Conservation (phyloP, 2,329 filamentous ascomycete genomes). For the Apiospora malaysiana region DNA sequence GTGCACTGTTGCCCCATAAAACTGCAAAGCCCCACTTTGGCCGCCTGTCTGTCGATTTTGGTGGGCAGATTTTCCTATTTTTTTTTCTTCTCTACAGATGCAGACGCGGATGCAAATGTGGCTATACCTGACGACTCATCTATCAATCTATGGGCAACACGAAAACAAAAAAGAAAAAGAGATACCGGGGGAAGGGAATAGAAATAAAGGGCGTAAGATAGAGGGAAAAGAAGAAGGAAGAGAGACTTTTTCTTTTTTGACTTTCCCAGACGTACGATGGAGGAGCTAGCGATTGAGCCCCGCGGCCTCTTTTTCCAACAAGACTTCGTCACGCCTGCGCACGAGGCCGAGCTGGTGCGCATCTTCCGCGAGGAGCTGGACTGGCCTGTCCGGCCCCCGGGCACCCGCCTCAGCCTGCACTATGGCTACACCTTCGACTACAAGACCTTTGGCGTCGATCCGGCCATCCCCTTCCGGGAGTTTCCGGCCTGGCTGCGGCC, state of each 20-base stretch:
- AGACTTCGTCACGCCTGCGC: conserved; percentile 52
- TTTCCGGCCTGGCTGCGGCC: conserved; percentile 59
- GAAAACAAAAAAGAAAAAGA: too few relatives aligned
- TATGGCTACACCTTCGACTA: conserved; percentile 65
- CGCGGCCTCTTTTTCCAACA: conserved; percentile 50
- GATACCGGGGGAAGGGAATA: not conserved
- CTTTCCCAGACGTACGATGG: conserved; percentile 26
- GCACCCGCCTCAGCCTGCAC: conserved; percentile 57
- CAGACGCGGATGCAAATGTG: not conserved
- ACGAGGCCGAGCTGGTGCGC: conserved; percentile 51
- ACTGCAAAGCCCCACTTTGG: not conserved
- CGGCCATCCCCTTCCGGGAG: conserved; percentile 52
- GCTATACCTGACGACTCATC: not conserved
- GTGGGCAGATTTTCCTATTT: conserved; percentile 3
- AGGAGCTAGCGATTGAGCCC: conserved; percentile 38
- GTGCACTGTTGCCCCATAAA: not conserved
- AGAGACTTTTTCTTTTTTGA: conserved; percentile 16
- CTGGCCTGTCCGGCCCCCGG: conserved; percentile 49
- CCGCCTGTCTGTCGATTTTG: not conserved
- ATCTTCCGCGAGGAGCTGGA: conserved; percentile 51
- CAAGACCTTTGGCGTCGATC: conserved; percentile 61
- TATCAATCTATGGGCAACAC: not conserved
- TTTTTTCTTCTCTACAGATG: too few relatives aligned
- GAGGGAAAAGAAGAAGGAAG: too few relatives aligned
- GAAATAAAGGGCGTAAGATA: not conserved